Evolutionary conservation across 2,329 filamentous ascomycete species (phyloP).

Genomic region (Fusarium stilboides): DNA sequence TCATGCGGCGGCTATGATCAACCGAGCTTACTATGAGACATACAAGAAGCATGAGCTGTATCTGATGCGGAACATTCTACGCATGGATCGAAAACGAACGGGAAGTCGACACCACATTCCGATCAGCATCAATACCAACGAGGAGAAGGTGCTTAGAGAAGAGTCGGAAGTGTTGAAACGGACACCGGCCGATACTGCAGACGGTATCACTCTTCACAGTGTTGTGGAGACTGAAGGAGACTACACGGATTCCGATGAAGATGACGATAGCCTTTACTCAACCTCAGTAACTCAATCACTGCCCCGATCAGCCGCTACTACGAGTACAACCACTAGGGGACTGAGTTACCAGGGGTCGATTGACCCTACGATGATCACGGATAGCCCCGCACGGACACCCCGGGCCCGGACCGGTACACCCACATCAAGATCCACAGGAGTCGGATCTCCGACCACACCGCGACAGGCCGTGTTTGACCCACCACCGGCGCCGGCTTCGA

Average conservation of each 20-base stretch:
- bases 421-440: slow-evolving; percentile 38
- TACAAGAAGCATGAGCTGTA: slow-evolving; percentile 62
- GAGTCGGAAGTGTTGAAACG: slow-evolving; percentile 53
- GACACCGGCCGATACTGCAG: slow-evolving; percentile 47
- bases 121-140: slow-evolving; percentile 47
- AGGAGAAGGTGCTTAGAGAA: slow-evolving; percentile 55
- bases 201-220: slow-evolving; percentile 52
- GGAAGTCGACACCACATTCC: slow-evolving; percentile 40
- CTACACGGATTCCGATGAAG: slow-evolving; percentile 45
- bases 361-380: slow-evolving; percentile 36
- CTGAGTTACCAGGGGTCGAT: slow-evolving; percentile 30
- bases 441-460: slow-evolving; percentile 41
- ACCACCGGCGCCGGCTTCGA: slow-evolving; percentile 4
- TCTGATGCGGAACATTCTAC: slow-evolving; percentile 57
- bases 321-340: slow-evolving; percentile 29
- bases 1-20: slow-evolving; percentile 60
- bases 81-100: slow-evolving; percentile 47
- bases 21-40: slow-evolving; percentile 60
- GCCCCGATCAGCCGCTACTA: slow-evolving; percentile 27
- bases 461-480: slow-evolving; percentile 33
- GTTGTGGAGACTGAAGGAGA: slow-evolving; percentile 51
- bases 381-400: slow-evolving; percentile 39
- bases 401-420: slow-evolving; percentile 40
- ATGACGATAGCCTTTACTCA: slow-evolving; percentile 46
- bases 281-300: slow-evolving; percentile 37